A percentile compares a stretch with the other conserved stretches of the same genome.
Conservation (phyloP, 345 rosid genomes). For the Nephelium lappaceum region DNA sequence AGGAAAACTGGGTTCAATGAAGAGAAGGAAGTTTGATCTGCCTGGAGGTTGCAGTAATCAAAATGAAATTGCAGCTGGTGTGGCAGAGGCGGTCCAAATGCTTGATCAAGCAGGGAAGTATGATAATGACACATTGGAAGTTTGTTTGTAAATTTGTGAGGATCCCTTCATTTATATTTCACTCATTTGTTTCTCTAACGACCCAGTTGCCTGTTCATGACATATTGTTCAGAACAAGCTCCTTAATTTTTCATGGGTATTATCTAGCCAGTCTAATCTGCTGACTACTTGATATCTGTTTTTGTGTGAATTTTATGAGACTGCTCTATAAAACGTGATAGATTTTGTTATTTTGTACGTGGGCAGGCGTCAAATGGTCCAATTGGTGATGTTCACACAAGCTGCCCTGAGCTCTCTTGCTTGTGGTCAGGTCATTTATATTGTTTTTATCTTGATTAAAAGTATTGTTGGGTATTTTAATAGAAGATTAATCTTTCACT, state of each 20-base stretch:
- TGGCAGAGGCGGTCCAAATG: neutral
- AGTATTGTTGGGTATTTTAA: no score
- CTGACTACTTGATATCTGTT: neutral
- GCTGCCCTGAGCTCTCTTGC: neutral
- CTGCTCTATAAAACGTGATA: neutral
- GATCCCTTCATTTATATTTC: neutral
- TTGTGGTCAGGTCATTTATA: neutral
- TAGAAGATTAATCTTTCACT: no score
- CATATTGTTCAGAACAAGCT: neutral
- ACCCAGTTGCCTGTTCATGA: neutral
- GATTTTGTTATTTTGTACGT: neutral
- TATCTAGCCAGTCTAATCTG: neutral
- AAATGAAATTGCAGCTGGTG: neutral
- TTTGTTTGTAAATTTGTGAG: neutral
- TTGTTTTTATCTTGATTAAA: neutral
- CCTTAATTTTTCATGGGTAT: neutral
- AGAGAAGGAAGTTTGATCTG: neutral
- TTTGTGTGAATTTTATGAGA: neutral
- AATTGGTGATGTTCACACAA: neutral
- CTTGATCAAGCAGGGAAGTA: constrained; percentile 5
- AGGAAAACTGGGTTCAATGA: neutral
- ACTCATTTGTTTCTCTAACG: neutral
- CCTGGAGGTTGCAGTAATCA: neutral
- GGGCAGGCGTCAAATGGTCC: neutral
- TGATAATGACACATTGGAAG: neutral